Evolutionary conservation across 495 filamentous ascomycete genomes (phyloP).

Genomic region (Tuber melanosporum): DNA sequence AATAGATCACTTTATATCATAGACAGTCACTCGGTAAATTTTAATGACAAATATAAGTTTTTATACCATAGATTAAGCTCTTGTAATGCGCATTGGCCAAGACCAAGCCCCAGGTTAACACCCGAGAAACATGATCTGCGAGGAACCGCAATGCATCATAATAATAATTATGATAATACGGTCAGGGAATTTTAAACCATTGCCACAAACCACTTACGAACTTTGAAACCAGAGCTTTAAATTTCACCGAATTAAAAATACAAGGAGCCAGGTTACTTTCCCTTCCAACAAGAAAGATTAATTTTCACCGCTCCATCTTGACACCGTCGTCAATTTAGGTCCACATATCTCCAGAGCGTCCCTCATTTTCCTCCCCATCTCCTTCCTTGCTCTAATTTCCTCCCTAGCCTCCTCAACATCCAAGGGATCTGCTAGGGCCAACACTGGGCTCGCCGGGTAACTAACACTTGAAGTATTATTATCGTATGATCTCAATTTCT

Average conservation of each 20-base stretch:
- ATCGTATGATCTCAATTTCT: slow-evolving; percentile 16
- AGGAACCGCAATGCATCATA: not conserved
- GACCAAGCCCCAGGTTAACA: not conserved
- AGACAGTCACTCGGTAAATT: slow-evolving; percentile 4
- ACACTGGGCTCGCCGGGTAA: slow-evolving; percentile 26
- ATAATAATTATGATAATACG: not conserved
- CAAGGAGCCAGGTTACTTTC: not conserved
- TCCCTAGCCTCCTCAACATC: slow-evolving; percentile 40
- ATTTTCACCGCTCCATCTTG: not conserved
- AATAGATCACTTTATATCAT: not conserved
- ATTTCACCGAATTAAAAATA: not conserved
- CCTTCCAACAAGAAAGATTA: not conserved
- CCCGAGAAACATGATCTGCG: not conserved
- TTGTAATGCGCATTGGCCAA: not conserved
- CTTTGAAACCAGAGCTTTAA: not conserved
- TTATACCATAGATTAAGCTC: not conserved
- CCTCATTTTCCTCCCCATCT: slow-evolving; percentile 37
- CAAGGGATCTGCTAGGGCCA: slow-evolving; percentile 32
- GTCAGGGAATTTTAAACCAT: not conserved
- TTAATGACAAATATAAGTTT: not conserved
- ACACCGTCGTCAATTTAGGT: slow-evolving; percentile 28
- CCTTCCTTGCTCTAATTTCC: slow-evolving; percentile 37
- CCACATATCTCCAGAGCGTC: slow-evolving; percentile 30
- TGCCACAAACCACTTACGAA: not conserved
- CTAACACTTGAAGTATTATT: slow-evolving; percentile 10